phyloP scores from a whole-genome alignment of 2,329 filamentous ascomycete genomes.

The Alternaria sp. region DNA sequence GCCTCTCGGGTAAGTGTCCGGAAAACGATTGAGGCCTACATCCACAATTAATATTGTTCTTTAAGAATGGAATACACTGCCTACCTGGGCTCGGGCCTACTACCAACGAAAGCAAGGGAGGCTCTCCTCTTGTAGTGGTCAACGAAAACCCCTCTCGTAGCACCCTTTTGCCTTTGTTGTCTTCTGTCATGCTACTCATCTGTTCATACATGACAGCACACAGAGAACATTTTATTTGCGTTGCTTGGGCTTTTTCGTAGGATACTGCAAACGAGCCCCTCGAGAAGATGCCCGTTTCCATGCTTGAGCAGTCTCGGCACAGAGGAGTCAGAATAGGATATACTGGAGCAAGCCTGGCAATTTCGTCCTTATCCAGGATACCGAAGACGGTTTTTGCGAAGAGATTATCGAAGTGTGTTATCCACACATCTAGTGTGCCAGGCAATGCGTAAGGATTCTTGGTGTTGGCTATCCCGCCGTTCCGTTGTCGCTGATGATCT shows the following conservation, averaged over 20 bases:
- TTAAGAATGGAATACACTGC: background rate
- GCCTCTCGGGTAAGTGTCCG: background rate
- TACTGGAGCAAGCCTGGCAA: background rate
- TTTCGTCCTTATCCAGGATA: background rate
- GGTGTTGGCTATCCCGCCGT: background rate
- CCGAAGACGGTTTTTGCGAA: background rate
- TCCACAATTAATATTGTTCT: background rate
- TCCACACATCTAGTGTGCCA: background rate
- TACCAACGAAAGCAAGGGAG: background rate
- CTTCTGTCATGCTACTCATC: background rate
- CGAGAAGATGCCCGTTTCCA: background rate
- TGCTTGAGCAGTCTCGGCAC: background rate
- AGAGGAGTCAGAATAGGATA: background rate
- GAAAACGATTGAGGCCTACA: background rate
- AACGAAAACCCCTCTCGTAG: background rate
- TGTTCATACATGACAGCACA: background rate
- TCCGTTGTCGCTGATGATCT: background rate
- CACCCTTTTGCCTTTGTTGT: background rate
- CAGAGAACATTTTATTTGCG: background rate
- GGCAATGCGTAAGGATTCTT: background rate
- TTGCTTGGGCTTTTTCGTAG: background rate
- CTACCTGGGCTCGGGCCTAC: background rate
- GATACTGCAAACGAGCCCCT: background rate
- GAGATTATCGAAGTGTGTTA: background rate
- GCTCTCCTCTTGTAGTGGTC: background rate